Percentiles rank a stretch among this genome's conserved stretches.
phyloP scores from a whole-genome alignment of 2,329 filamentous ascomycete species.

The Myotisia sp. region DNA sequence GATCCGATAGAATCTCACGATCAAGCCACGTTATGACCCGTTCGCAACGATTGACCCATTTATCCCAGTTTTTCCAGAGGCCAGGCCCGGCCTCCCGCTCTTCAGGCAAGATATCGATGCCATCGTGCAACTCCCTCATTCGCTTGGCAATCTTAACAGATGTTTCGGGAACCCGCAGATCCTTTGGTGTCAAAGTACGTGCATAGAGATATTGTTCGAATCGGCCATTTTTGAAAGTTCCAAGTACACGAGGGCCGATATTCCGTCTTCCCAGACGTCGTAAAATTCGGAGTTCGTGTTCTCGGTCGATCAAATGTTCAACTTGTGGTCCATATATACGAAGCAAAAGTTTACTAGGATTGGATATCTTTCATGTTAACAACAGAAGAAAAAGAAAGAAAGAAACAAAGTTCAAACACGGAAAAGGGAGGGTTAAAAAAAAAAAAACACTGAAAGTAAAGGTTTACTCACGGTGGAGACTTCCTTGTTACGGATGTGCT shows the following conservation, averaged over 20 bases:
- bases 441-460: background rate
- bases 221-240: conserved; percentile 84
- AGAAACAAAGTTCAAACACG: too few relatives aligned
- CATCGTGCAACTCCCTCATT: conserved; percentile 90
- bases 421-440: background rate
- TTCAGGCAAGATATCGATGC: conserved; percentile 66
- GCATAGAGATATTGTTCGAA: conserved; percentile 94
- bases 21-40: conserved; percentile 40
- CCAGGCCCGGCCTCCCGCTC: conserved; percentile 68
- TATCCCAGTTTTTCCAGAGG: conserved; percentile 89
- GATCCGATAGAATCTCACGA: conserved; percentile 41
- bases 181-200: conserved; percentile 58
- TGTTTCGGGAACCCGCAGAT: conserved; percentile 67
- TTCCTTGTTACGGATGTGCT: conserved; percentile 28
- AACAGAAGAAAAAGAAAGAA: background rate
- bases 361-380: background rate
- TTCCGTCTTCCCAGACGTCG: conserved; percentile 76
- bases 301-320: conserved; percentile 86
- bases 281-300: conserved; percentile 76
- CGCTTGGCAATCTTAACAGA: conserved; percentile 91
- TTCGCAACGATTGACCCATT: conserved; percentile 57
- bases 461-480: conserved; percentile 38
- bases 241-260: conserved; percentile 80
- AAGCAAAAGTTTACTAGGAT: conserved; percentile 57
- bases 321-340: conserved; percentile 91